phyloP scores from a whole-genome alignment of 192 early-diverging fungal species.

The Pilobolus umbonatus region DNA sequence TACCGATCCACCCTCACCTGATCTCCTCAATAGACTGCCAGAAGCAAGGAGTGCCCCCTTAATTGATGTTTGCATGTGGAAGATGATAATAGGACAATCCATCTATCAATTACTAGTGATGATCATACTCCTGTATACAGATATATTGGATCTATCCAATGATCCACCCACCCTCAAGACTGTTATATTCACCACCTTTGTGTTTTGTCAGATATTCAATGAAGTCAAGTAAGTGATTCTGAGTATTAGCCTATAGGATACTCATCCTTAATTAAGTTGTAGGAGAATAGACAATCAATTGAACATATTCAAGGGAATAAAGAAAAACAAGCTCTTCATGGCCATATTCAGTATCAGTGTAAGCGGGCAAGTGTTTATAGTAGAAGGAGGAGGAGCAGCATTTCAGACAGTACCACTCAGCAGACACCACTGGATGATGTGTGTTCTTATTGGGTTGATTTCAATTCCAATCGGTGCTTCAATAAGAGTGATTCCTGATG shows the following conservation, averaged over 20 bases:
- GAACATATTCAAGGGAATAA: constrained; percentile 84
- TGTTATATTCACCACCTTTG: constrained; percentile 88
- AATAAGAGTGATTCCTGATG: constrained; percentile 79
- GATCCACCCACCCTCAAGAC: constrained; percentile 51
- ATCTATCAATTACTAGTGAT: constrained; percentile 82
- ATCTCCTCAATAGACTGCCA: constrained; percentile 80
- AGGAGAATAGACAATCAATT: constrained; percentile 69
- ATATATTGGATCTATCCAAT: constrained; percentile 47
- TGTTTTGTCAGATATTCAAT: constrained; percentile 87
- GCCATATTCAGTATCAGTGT: constrained; percentile 72
- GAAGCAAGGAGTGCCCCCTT: constrained; percentile 75
- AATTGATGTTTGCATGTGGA: constrained; percentile 89
- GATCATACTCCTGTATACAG: constrained; percentile 62
- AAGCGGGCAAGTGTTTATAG: constrained; percentile 80
- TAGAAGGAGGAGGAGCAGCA: constrained; percentile 84
- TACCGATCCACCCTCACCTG: constrained; percentile 84
- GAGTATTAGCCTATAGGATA: neutral
- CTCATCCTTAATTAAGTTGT: constrained; percentile 36
- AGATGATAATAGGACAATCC: constrained; percentile 89
- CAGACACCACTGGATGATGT: constrained; percentile 76
- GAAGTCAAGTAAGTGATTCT: constrained; percentile 64
- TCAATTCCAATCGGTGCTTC: constrained; percentile 81
- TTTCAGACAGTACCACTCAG: constrained; percentile 71
- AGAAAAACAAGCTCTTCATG: constrained; percentile 75
- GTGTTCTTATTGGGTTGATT: constrained; percentile 68